Evolutionary conservation across 208 protist genomes (phyloP), one percentile per base, ranked within the genome.

Genomic region (Acanthamoeba sp.): DNA sequence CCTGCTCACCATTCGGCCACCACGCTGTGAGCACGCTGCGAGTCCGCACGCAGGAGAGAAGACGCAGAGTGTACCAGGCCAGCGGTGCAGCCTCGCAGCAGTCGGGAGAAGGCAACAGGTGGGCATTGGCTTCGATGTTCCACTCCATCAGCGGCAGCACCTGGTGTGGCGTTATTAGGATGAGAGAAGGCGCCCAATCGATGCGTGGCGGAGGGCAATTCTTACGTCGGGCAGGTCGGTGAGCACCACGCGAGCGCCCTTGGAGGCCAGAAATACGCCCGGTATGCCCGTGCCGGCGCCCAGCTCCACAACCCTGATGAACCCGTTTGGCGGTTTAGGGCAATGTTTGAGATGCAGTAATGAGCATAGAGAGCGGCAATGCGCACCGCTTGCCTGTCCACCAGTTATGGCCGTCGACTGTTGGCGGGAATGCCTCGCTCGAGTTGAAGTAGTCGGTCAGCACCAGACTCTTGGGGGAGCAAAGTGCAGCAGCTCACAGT

Each of bases 241-340:
- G 38, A 84, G 76, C 24, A 52, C 32, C 6, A 84, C 76, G 45
- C 27, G 38, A 55, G 82, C 82, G 32, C 82, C 82, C 55, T 89
- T 89, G 45, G 50, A 89, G 20, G 82, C 82, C 29, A 89, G 82
- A 24, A 64, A 93, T 34, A 69, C 55, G 40, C 87, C 87, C 10
- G 87, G 87, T 9, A 93, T 93, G 45, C 87, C 87, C 32, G 87
- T 93, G 27, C 87, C 87, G 34, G 87, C 87, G 59, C 87, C 87
- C 87, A 93, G 87, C 59, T 93, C 87, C 6, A 93, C 38, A 2
- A 93, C 87, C 5, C 59, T 89, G 48, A 18, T 52, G 48, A n/a
- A n/a, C n/a, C n/a, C n/a, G n/a, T n/a, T n/a, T n/a, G n/a, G n/a
- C n/a, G n/a, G n/a, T n/a, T n/a, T n/a, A n/a, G n/a, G n/a, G n/a